Evolutionary conservation across 2,329 filamentous ascomycete genomes (phyloP), one percentile per base, ranked within the genome.

Genomic region (Colletotrichum cuscutae): DNA sequence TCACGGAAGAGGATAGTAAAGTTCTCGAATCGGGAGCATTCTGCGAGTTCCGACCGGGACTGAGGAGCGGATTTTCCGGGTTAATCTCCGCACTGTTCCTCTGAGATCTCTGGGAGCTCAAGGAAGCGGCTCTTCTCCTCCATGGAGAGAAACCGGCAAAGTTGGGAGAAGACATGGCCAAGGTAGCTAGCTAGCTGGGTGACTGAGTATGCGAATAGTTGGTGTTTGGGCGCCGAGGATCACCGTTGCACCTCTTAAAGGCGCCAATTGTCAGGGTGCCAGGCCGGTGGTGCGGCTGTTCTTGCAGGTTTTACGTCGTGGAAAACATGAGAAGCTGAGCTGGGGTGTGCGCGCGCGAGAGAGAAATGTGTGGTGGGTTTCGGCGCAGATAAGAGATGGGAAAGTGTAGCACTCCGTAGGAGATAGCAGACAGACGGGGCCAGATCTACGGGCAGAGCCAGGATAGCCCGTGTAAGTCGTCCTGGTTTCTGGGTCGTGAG

Each of bases 111-210:
- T 49, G 75, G 46, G 75, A 74, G 65, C 56, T 76, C 46, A 77
- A 37, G 12, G 76, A 77, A 19, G 76, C 75, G 37, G 76, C 72
- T 63, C 75, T 83, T 76, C 83, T 84, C 77, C 85, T 82, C 86
- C 87, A 89, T 11, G 86, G 81, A 46, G 85, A 83, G 79, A 88
- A 88, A 75, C 83, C 82, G 42, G 42, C 42, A 70, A 85, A 81
- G 62, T 81, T 79, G 4, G 86, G 83, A 73, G 82, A 84, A 61
- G 87, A 86, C 87, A 89, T 89, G 76, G 76, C 66, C 19, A 49
- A 49, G 42, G 19, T 54, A 49, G 46, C 56, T 15, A 30, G 26
- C 35, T n/a, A 30, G 26, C 35, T 35, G 5, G 28, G 66, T 68
- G 30, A 65, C 49, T 69, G 26, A 53, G 24, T 58, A 28, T 24